phyloP scores from a whole-genome alignment of 2,329 filamentous ascomycete species.

The Alternaria sp. region DNA sequence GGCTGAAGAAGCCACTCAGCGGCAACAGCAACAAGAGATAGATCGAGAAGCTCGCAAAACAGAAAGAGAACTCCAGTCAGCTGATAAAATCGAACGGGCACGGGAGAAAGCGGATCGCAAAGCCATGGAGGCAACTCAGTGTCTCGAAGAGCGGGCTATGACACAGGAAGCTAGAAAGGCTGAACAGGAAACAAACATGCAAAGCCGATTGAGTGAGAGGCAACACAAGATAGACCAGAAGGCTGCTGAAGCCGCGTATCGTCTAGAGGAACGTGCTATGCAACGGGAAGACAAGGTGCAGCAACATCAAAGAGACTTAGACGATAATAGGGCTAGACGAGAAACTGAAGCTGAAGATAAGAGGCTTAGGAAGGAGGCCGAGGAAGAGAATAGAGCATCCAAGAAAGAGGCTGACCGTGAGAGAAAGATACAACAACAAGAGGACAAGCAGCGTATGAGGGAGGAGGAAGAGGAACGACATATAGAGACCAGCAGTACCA shows the following conservation, averaged over 20 bases:
- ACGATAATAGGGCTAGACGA: neutral
- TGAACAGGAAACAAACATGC: neutral
- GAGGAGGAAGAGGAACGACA: neutral
- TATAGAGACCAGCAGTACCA: neutral
- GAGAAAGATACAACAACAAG: neutral
- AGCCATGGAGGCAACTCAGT: neutral
- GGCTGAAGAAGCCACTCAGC: neutral
- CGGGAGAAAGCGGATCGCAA: neutral
- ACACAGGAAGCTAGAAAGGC: neutral
- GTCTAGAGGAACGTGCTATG: neutral
- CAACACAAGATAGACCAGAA: neutral
- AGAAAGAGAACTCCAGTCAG: neutral
- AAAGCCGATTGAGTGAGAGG: neutral
- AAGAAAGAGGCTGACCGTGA: neutral
- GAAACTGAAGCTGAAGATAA: neutral
- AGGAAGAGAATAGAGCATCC: neutral
- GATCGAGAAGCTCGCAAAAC: neutral
- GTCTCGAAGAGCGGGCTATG: neutral
- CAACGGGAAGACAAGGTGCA: neutral
- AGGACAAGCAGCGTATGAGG: neutral
- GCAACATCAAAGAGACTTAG: neutral
- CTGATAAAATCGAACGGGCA: neutral
- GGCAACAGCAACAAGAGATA: conserved; percentile 3
- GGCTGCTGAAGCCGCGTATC: neutral
- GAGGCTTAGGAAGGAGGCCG: neutral